A percentile compares a stretch with the other conserved stretches of the same genome.
These are phyloP conservation scores for Lyophyllum shimeji DNA, from an alignment of 768 basidiomycete genomes.

Conservation along the genomic window DNA sequence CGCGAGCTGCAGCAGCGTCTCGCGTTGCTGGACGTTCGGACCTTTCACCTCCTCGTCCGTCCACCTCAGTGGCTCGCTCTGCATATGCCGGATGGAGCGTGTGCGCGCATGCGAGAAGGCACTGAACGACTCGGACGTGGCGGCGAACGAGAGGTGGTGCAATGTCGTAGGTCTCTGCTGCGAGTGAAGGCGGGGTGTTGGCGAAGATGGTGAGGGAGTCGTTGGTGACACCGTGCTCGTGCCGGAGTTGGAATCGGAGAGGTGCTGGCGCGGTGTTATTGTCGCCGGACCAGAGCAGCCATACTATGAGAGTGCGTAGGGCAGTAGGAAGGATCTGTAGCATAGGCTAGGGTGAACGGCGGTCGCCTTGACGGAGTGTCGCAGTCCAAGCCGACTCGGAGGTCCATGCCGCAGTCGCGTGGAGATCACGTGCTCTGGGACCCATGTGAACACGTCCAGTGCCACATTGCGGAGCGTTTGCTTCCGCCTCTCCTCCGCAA, in stretches of 20 bases:
- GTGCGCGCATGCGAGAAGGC: conserved; percentile 36
- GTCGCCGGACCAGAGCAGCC: conserved; percentile 36
- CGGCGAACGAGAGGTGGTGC: conserved; percentile 37
- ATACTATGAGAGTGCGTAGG: conserved; percentile 41
- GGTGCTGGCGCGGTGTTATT: conserved; percentile 29
- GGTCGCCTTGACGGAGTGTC: not conserved
- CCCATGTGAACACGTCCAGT: not conserved
- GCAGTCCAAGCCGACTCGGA: not conserved
- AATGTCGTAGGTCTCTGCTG: conserved; percentile 40
- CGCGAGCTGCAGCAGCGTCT: conserved; percentile 73
- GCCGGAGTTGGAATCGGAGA: conserved; percentile 63
- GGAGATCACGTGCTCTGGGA: not conserved
- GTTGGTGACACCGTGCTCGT: conserved; percentile 58
- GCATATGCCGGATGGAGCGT: conserved; percentile 34
- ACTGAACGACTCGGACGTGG: conserved; percentile 47
- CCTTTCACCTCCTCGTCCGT: conserved; percentile 57
- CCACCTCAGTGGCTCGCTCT: conserved; percentile 56
- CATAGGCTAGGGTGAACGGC: conserved; percentile 21
- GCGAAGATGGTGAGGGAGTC: conserved; percentile 58
- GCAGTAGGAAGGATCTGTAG: conserved; percentile 37
- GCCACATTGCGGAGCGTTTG: too few relatives aligned
- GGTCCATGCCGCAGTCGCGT: not conserved
- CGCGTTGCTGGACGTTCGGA: conserved; percentile 72
- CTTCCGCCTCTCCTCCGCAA: too few relatives aligned
- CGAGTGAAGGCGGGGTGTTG: conserved; percentile 40